Base-by-base conservation (phyloP, 495 filamentous ascomycete genomes). In the Halenospora varia region DNA sequence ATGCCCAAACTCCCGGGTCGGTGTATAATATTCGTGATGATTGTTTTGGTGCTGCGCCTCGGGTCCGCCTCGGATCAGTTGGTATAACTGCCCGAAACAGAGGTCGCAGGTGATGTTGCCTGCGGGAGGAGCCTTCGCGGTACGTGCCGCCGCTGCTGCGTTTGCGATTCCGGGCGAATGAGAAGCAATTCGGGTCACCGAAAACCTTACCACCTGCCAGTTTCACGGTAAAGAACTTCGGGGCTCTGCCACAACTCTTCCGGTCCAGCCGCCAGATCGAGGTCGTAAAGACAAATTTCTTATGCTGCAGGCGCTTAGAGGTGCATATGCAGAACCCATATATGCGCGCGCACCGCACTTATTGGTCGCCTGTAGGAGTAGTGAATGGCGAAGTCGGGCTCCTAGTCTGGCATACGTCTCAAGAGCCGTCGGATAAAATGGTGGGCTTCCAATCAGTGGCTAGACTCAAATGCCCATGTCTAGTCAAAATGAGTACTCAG, bases 241-340 rank as follows among this genome's bases (percentile, higher is more conserved):
- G 18, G 19, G 10, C 44, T 20, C 10, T 10, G 10, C 18, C 6
- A 20, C 44, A 11, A 10, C 8, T 20, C 19, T 47, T 18, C 44
- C n/a, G n/a, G 44, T 6, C 8, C 44, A 47, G 44, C 44, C 44
- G 44, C 44, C 10, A 47, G 19, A 11, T 8, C 10, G 10, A 8
- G 10, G 10, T 47, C 10, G 6, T 13, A 8, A 6, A 8, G 8
- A 20, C 6, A 47, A 11, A 10, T 18, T 11, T 6, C 10, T 13
- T 9, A 10, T 20, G 18, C 10, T 20, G 10, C 18, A 11, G 40
- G 56, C 56, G 56, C 56, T 59, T 59, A 59, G 50, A 51, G 56
- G 13, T 59, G 56, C 56, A 59, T 51, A 46, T 48, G 48, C 55
- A 35, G 9, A 19, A 8, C 18, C 29, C 15, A 19, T 23, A 6